Conservation (phyloP, 371 early-diverging fungal genomes). For the Haplosporangium sp. region DNA sequence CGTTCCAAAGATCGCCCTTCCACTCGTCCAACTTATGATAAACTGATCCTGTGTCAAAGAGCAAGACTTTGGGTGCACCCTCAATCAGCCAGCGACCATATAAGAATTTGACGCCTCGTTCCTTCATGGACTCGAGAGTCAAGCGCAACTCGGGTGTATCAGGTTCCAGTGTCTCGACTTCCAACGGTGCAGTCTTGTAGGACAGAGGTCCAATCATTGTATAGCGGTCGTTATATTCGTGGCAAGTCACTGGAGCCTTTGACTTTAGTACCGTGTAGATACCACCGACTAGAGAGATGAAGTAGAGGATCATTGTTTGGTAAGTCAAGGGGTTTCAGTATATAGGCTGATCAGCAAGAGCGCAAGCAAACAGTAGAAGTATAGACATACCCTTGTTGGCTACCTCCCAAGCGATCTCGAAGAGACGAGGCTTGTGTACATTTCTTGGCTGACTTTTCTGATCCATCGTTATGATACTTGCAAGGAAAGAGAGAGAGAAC, state of each 20-base stretch:
- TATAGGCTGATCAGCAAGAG: neutral
- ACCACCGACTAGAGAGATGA: slow-evolving; percentile 82
- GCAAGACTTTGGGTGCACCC: slow-evolving; percentile 90
- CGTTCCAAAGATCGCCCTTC: slow-evolving; percentile 95
- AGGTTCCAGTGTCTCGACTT: slow-evolving; percentile 87
- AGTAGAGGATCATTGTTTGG: neutral
- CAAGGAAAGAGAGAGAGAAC: neutral
- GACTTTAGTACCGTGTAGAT: slow-evolving; percentile 98
- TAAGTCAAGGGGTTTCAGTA: neutral
- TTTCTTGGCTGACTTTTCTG: slow-evolving; percentile 23
- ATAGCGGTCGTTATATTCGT: slow-evolving; percentile 94
- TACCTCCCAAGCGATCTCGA: slow-evolving; percentile 97
- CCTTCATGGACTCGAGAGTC: slow-evolving; percentile 76
- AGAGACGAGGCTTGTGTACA: slow-evolving; percentile 79
- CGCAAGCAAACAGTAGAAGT: neutral
- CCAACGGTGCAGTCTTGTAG: slow-evolving; percentile 83
- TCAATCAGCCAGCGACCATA: slow-evolving; percentile 97
- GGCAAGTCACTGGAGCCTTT: slow-evolving; percentile 93
- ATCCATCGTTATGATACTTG: slow-evolving; percentile 17
- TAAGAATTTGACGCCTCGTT: slow-evolving; percentile 80
- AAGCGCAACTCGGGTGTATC: slow-evolving; percentile 72
- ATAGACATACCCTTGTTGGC: slow-evolving; percentile 91
- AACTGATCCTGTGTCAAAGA: slow-evolving; percentile 87
- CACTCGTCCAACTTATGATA: slow-evolving; percentile 86
- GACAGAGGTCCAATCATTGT: slow-evolving; percentile 87